Evolutionary conservation across 2,329 filamentous ascomycete genomes (phyloP).

Genomic region (Pyrenophora teres): DNA sequence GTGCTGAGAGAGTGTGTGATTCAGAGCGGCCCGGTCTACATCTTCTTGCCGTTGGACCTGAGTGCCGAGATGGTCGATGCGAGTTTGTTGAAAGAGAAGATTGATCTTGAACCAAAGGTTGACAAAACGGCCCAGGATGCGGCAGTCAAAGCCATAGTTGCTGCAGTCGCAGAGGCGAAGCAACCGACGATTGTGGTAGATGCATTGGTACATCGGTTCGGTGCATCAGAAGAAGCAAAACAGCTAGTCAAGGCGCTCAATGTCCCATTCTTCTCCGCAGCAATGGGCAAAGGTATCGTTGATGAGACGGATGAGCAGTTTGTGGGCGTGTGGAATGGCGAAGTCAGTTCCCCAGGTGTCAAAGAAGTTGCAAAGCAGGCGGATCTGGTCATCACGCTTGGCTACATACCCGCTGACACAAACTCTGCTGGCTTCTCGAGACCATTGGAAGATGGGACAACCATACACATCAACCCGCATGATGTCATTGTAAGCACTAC

Average conservation of each 20-base stretch:
- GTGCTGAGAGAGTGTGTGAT: slow-evolving; percentile 52
- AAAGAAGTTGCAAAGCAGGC: slow-evolving; percentile 41
- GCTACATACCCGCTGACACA: slow-evolving; percentile 50
- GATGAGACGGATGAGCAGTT: slow-evolving; percentile 50
- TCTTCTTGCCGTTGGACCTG: slow-evolving; percentile 52
- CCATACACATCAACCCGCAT: slow-evolving; percentile 46
- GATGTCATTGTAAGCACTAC: slow-evolving; percentile 38
- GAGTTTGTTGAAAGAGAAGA: slow-evolving; percentile 42
- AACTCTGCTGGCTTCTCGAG: slow-evolving; percentile 51
- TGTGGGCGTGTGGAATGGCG: slow-evolving; percentile 51
- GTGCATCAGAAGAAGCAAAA: slow-evolving; percentile 41
- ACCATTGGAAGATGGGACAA: slow-evolving; percentile 33
- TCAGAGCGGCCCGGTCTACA: slow-evolving; percentile 51
- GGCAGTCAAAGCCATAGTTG: slow-evolving; percentile 43
- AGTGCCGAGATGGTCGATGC: slow-evolving; percentile 45
- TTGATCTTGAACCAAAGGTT: slow-evolving; percentile 41
- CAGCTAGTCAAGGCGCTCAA: slow-evolving; percentile 42
- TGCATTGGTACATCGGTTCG: slow-evolving; percentile 47
- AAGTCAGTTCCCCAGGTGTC: slow-evolving; percentile 45
- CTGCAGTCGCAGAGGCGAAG: slow-evolving; percentile 41
- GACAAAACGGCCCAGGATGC: slow-evolving; percentile 32
- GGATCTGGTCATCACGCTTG: slow-evolving; percentile 48
- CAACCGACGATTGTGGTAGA: slow-evolving; percentile 50
- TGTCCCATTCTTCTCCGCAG: slow-evolving; percentile 47
- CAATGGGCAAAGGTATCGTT: slow-evolving; percentile 52